These are phyloP conservation scores for Metschnikowia noctiluminum DNA, from an alignment of 805 yeast genomes.

Conservation along the genomic window DNA sequence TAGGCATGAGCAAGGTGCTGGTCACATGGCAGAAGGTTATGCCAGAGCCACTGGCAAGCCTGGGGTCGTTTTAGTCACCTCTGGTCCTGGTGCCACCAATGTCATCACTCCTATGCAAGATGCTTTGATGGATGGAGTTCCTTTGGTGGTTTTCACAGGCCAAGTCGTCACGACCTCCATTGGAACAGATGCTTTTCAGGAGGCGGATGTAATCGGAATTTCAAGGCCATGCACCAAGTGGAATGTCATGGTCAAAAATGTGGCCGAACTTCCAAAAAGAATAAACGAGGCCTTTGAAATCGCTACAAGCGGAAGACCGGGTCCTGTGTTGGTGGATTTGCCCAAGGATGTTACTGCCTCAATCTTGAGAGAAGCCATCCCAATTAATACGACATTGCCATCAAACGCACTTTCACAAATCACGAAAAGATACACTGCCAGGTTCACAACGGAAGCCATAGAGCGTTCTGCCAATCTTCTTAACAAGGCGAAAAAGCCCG, in stretches of 20 bases:
- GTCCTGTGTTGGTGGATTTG: slow-evolving; percentile 95
- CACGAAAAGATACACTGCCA: slow-evolving; percentile 66
- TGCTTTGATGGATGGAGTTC: slow-evolving; percentile 96
- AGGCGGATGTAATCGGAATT: slow-evolving; percentile 96
- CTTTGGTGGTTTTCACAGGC: slow-evolving; percentile 94
- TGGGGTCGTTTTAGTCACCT: slow-evolving; percentile 97
- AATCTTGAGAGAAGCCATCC: slow-evolving; percentile 80
- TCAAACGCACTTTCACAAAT: slow-evolving; percentile 65
- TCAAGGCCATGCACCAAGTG: slow-evolving; percentile 97
- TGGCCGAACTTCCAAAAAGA: slow-evolving; percentile 90
- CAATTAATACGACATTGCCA: slow-evolving; percentile 74
- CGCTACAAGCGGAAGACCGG: slow-evolving; percentile 94
- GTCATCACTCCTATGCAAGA: slow-evolving; percentile 98
- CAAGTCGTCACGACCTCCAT: slow-evolving; percentile 95
- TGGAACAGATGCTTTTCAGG: slow-evolving; percentile 99
- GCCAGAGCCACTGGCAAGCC: slow-evolving; percentile 95
- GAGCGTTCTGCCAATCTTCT: slow-evolving; percentile 73
- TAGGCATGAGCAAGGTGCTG: slow-evolving; percentile 98
- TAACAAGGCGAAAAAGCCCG: slow-evolving; percentile 81
- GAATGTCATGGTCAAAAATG: slow-evolving; percentile 97
- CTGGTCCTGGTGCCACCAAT: slow-evolving; percentile 99
- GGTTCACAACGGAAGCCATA: slow-evolving; percentile 71
- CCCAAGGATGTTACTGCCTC: slow-evolving; percentile 98
- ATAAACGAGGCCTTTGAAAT: slow-evolving; percentile 98
- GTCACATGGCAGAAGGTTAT: slow-evolving; percentile 99